Conservation (phyloP, 768 basidiomycete genomes). For the Crucibulum laeve region DNA sequence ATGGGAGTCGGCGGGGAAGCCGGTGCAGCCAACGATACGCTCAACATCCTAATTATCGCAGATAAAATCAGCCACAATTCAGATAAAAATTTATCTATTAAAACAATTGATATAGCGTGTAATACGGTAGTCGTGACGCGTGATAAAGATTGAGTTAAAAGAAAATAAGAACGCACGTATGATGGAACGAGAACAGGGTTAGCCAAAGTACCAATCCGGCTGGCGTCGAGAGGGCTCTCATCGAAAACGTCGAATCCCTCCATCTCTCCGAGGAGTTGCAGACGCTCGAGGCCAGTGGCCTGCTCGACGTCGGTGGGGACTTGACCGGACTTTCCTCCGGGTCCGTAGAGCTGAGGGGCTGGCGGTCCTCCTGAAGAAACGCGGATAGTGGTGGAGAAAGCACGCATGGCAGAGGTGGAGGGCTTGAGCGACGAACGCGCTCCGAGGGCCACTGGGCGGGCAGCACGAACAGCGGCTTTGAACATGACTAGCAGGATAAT, state of each 20-base stretch:
- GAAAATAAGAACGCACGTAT: slow-evolving; percentile 50
- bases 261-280: slow-evolving; percentile 86
- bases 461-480: slow-evolving; percentile 40
- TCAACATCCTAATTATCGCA: slow-evolving; percentile 54
- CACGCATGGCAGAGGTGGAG: slow-evolving; percentile 35
- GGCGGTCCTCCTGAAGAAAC: slow-evolving; percentile 52
- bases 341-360: slow-evolving; percentile 64
- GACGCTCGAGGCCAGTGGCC: slow-evolving; percentile 94
- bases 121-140: slow-evolving; percentile 1
- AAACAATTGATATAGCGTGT: slow-evolving; percentile 3
- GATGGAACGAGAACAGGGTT: slow-evolving; percentile 88
- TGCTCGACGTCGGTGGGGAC: slow-evolving; percentile 86
- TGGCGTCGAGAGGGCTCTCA: slow-evolving; percentile 76
- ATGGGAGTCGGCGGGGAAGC: slow-evolving; percentile 92
- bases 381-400: slow-evolving; percentile 54
- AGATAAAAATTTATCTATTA: neutral
- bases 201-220: slow-evolving; percentile 80
- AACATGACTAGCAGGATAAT: slow-evolving; percentile 29
- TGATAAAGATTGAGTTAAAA: slow-evolving; percentile 2
- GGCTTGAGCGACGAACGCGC: slow-evolving; percentile 32
- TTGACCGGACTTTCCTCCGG: slow-evolving; percentile 67
- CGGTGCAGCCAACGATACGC: slow-evolving; percentile 92
- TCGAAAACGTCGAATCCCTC: slow-evolving; percentile 91
- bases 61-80: slow-evolving; percentile 2
- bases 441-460: slow-evolving; percentile 36